Base-by-base conservation (phyloP, 148 eudicot genomes). In the Agrostemma githago region DNA sequence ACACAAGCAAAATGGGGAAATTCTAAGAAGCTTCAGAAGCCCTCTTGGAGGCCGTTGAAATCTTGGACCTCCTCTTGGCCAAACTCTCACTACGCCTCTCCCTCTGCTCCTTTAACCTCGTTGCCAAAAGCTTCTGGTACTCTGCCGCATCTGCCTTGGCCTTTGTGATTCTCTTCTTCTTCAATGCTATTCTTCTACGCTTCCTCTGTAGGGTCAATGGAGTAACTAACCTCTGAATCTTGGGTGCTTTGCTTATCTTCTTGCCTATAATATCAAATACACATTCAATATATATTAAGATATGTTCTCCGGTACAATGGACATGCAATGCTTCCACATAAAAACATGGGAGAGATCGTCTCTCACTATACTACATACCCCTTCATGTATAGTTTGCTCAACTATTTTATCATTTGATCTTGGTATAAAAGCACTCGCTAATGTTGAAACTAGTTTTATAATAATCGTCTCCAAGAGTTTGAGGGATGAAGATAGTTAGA, bases 151-250 rank as follows among this genome's bases (percentile, higher is more conserved):
- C 81, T 8, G 79, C 38, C 79, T 84, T 81, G 26, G 87, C 76
- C 79, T 84, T 84, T 16, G 85, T 81, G 63, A 89, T 85, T 53
- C 86, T 89, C 88, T 88, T 86, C 93, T 91, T 92, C 88, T 89
- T 92, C 66, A 88, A 82, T 6, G 95, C 90, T 66, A 87, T 87
- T 85, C 97, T 87, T 51, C 93, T 87, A 21, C 97, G 85, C 89
- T 91, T 91, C 87, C 97, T 89, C 76, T 91, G 97, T 40, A 91
- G 72, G 15, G 93, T 89, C 89, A 89, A 77, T 34, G 97, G 97
- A 5, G 97, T 89, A 3, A 91, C 97, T 74, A 89, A 68, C 84
- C 97, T 88, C 81, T 89, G 92, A 16, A 91, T 91, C 80, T 91
- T 89, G 9, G 93, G 93, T 48, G 96, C 96, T 74, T 89, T 87